These are phyloP conservation scores for Cnidoscolus chayamansa DNA, from an alignment of 441 rosid species.

Conservation along the genomic window DNA sequence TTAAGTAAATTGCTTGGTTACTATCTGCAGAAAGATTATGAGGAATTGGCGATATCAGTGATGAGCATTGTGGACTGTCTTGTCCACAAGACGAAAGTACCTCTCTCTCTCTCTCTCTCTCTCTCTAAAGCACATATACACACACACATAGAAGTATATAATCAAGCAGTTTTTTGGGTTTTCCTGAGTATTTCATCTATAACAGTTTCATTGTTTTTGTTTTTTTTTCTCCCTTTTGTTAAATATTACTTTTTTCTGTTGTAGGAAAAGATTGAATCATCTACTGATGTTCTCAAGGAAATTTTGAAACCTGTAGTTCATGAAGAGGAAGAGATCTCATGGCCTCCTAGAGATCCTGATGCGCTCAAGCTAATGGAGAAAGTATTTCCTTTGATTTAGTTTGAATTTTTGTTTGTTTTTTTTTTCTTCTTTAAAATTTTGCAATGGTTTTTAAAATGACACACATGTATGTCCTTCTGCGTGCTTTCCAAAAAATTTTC, in stretches of 20 bases:
- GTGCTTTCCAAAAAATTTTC: background rate
- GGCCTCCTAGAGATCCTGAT: conserved; percentile 86
- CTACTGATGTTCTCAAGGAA: conserved; percentile 80
- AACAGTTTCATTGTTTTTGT: background rate
- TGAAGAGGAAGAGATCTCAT: conserved; percentile 60
- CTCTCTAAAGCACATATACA: conserved; percentile 8
- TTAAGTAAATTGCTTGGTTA: conserved; percentile 21
- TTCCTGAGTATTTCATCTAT: background rate
- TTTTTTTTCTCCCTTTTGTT: conserved; percentile 6
- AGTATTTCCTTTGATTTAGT: conserved; percentile 28
- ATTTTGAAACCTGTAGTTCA: conserved; percentile 65
- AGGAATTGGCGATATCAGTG: conserved; percentile 72
- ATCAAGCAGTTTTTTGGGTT: background rate
- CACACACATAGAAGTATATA: background rate
- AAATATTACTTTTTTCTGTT: conserved; percentile 7
- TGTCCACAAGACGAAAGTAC: conserved; percentile 79
- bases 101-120: conserved; percentile 19
- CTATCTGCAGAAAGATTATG: conserved; percentile 75
- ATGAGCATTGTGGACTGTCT: conserved; percentile 80
- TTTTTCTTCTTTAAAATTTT: background rate
- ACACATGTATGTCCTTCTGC: background rate
- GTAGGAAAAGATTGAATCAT: conserved; percentile 79
- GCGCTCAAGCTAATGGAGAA: conserved; percentile 70
- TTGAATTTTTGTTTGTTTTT: background rate
- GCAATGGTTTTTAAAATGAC: background rate